phyloP scores from a whole-genome alignment of 805 yeast genomes.

The Wickerhamiella sorbophila region DNA sequence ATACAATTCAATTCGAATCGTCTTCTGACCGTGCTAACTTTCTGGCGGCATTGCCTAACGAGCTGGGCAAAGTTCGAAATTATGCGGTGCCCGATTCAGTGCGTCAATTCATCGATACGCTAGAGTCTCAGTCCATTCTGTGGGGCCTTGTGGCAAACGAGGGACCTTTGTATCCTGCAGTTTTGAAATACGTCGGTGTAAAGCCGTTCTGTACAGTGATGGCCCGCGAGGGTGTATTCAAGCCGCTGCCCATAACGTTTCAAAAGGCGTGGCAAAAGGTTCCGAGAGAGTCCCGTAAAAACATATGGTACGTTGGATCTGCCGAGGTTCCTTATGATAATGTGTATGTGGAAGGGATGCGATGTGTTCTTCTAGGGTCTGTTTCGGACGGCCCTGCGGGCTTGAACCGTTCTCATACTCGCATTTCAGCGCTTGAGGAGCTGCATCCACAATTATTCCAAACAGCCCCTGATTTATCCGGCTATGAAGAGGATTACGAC shows the following conservation, averaged over 20 bases:
- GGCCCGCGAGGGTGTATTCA: conserved; percentile 12
- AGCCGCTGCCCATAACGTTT: conserved; percentile 19
- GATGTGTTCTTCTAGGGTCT: conserved; percentile 8
- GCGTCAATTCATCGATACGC: conserved; percentile 7
- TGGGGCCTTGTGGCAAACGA: conserved; percentile 23
- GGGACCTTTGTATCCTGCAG: conserved; percentile 14
- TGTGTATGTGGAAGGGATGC: conserved; percentile 4
- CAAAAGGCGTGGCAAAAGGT: conserved; percentile 13
- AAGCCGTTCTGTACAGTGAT: conserved; percentile 6
- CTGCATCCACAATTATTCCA: conserved; percentile 1
- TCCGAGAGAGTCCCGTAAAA: conserved; percentile 10
- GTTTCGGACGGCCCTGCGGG: neutral
- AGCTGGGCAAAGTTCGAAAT: conserved; percentile 9
- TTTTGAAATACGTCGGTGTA: conserved; percentile 9
- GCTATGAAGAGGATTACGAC: neutral
- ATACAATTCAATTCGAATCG: neutral
- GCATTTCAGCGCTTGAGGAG: neutral
- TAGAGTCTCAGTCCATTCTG: conserved; percentile 9
- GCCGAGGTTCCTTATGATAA: conserved; percentile 13
- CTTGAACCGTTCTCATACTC: neutral
- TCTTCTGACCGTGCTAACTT: neutral
- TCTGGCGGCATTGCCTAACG: neutral
- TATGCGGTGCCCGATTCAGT: conserved; percentile 13
- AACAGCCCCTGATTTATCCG: neutral
- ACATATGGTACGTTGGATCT: conserved; percentile 19